These are phyloP conservation scores for Plasmodium gallinaceum DNA, from an alignment of 169 alveolate species.

Conservation along the genomic window DNA sequence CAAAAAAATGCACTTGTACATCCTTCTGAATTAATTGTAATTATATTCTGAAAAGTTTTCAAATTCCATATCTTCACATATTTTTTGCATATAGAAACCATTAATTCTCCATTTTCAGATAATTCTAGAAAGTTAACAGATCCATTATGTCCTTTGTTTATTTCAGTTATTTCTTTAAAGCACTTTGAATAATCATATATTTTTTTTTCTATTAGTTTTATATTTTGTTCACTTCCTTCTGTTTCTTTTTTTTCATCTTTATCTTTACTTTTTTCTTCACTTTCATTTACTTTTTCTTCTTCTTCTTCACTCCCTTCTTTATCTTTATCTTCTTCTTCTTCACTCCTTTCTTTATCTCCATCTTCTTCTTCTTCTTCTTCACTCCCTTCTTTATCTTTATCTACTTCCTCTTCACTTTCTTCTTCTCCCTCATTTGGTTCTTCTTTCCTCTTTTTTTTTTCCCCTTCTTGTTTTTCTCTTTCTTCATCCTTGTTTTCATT, in stretches of 20 bases:
- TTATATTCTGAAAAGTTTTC: conserved; percentile 77
- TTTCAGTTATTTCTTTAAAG: conserved; percentile 78
- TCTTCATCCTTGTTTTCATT: conserved; percentile 38
- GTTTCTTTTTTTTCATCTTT: background rate
- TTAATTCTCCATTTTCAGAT: conserved; percentile 79
- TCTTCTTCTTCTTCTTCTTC: conserved; percentile 32
- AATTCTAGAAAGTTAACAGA: conserved; percentile 78
- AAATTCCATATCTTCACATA: conserved; percentile 83
- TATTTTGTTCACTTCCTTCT: background rate
- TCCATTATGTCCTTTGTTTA: conserved; percentile 81
- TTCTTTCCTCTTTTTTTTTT: background rate
- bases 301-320: conserved; percentile 33
- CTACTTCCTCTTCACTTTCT: background rate
- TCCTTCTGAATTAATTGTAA: conserved; percentile 78
- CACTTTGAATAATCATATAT: conserved; percentile 74
- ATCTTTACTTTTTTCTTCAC: conserved; percentile 68
- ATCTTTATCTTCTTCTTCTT: conserved; percentile 33
- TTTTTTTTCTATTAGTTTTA: conserved; percentile 65
- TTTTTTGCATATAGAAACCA: conserved; percentile 83
- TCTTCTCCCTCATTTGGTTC: background rate
- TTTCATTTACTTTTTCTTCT: conserved; percentile 39
- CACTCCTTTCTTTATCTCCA: conserved; percentile 30
- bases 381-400: background rate
- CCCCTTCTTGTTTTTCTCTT: conserved; percentile 11
- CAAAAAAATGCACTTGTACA: conserved; percentile 79